Percentiles rank a stretch among this genome's conserved stretches.
phyloP scores from a whole-genome alignment of 202 grass and related monocot species.

The Saccharum hybrid region DNA sequence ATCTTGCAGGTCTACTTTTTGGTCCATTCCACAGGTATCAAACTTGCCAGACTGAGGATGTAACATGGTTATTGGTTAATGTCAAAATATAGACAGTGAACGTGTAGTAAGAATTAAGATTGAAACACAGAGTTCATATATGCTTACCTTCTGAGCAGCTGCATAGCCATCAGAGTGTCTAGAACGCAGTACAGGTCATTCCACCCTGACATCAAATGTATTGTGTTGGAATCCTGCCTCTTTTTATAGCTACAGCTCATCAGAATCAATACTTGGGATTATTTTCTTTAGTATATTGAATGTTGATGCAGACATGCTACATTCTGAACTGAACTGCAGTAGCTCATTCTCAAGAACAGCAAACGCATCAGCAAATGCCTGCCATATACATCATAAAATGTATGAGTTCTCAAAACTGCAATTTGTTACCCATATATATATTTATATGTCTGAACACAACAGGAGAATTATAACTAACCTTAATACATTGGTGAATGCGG shows the following conservation, averaged over 20 bases:
- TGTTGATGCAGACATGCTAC: slow-evolving; percentile 46
- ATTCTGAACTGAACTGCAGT: slow-evolving; percentile 64
- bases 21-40: not conserved
- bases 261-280: slow-evolving; percentile 82
- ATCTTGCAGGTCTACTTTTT: not conserved
- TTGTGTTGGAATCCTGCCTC: slow-evolving; percentile 16
- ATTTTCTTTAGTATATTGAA: slow-evolving; percentile 88
- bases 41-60: slow-evolving; percentile 3
- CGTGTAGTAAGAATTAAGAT: not conserved
- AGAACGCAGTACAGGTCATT: slow-evolving; percentile 23
- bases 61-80: slow-evolving; percentile 6
- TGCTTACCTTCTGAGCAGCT: slow-evolving; percentile 39
- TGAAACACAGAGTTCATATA: not conserved
- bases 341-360: slow-evolving; percentile 85
- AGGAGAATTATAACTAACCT: slow-evolving; percentile 58
- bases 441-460: slow-evolving; percentile 7
- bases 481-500: slow-evolving; percentile 98
- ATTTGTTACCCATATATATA: not conserved
- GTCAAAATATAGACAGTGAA: slow-evolving; percentile 12
- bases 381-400: slow-evolving; percentile 40
- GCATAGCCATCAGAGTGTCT: slow-evolving; percentile 9
- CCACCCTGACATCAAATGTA: slow-evolving; percentile 21
- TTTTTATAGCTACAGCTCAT: slow-evolving; percentile 49
- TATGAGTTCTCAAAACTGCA: slow-evolving; percentile 29
- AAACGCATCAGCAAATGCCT: slow-evolving; percentile 98